These are phyloP conservation scores for Bassia scoparia DNA, from an alignment of 148 eudicot genomes.

Conservation along the genomic window DNA sequence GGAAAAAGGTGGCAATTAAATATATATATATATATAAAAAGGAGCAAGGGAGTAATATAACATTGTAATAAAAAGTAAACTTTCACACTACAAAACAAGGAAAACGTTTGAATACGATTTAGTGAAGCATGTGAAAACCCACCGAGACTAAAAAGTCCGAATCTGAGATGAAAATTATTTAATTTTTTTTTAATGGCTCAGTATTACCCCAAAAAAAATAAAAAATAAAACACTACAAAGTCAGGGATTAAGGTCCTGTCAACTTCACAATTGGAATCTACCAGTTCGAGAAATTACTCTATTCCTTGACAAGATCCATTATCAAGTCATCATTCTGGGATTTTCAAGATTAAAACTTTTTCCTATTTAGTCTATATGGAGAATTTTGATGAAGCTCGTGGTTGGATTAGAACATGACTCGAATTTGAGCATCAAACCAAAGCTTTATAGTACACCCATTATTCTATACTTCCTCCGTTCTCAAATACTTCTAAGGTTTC, in stretches of 20 bases:
- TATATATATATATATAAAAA: background rate
- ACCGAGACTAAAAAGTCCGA: background rate
- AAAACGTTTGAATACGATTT: background rate
- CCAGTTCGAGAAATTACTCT: background rate
- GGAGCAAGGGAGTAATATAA: conserved; percentile 3
- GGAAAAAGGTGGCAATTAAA: background rate
- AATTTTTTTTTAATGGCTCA: too few relatives aligned
- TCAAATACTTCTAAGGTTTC: too few relatives aligned
- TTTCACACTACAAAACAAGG: background rate
- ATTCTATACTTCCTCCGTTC: too few relatives aligned
- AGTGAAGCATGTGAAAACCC: background rate
- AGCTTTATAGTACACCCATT: too few relatives aligned
- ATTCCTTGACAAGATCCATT: background rate
- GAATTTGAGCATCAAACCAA: too few relatives aligned
- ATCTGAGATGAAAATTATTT: background rate
- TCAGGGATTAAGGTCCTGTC: background rate
- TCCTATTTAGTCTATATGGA: too few relatives aligned
- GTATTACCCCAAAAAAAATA: too few relatives aligned
- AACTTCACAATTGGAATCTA: background rate
- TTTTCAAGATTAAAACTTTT: background rate
- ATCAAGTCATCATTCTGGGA: background rate
- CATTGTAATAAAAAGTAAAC: conserved; percentile 5
- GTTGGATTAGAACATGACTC: too few relatives aligned
- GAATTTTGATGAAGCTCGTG: too few relatives aligned
- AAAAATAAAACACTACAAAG: background rate